A percentile compares a stretch with the other conserved stretches of the same genome.
Evolutionary conservation across 345 rosid genomes (phyloP).

Genomic region (Eucalyptus sideroxylon): DNA sequence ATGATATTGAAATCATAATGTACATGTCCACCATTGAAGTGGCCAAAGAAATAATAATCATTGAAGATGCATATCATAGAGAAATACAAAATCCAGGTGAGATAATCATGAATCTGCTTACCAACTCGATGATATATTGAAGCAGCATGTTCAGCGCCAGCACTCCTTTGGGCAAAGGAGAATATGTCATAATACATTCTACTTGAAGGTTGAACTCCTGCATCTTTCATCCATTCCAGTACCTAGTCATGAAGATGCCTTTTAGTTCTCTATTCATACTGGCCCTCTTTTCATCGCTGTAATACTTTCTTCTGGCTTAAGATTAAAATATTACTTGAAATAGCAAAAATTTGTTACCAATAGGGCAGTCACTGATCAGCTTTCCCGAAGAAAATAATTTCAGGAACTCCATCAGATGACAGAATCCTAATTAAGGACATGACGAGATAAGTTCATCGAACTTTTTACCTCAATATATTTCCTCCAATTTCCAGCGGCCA

Average conservation of each 20-base stretch:
- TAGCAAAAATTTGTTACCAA: background rate
- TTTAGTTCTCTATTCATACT: background rate
- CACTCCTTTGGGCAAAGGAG: conserved; percentile 54
- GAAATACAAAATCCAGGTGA: background rate
- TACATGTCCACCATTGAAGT: background rate
- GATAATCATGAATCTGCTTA: conserved; percentile 15
- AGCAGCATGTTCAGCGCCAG: conserved; percentile 47
- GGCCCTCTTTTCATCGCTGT: background rate
- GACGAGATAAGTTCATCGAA: background rate
- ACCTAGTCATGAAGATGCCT: conserved; percentile 27
- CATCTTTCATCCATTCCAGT: conserved; percentile 78
- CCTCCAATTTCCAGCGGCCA: conserved; percentile 85
- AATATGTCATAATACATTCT: conserved; percentile 55
- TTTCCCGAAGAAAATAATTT: background rate
- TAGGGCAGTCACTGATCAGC: background rate
- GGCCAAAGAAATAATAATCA: background rate
- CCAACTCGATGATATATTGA: conserved; percentile 46
- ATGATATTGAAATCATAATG: background rate
- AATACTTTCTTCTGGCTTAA: background rate
- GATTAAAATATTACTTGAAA: background rate
- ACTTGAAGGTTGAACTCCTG: conserved; percentile 52
- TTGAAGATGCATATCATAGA: background rate
- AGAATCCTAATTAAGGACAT: background rate
- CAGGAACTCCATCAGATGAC: background rate
- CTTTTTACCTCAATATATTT: conserved; percentile 77